Conservation (phyloP, 2,329 filamentous ascomycete genomes). For the Trichoderma pleuroti region DNA sequence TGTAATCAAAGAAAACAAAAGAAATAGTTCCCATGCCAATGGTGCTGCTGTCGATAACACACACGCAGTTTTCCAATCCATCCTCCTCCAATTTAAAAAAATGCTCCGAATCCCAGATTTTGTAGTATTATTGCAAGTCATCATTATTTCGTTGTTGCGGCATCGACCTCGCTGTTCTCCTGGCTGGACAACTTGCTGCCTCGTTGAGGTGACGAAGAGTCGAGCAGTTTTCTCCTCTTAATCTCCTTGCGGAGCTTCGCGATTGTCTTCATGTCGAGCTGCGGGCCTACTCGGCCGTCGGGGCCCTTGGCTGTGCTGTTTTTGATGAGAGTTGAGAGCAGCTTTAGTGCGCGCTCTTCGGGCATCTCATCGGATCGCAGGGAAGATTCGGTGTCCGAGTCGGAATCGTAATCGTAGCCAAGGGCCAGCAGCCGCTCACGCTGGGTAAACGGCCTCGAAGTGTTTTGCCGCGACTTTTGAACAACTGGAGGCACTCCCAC, state of each 20-base stretch:
- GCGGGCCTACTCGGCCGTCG: background rate
- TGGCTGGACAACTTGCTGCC: background rate
- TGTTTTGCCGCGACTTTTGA: background rate
- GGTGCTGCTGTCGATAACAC: background rate
- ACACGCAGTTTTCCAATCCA: background rate
- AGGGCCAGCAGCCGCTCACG: constrained; percentile 25
- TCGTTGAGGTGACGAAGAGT: background rate
- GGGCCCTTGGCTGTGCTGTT: background rate
- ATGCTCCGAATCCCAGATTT: background rate
- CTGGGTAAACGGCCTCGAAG: constrained; percentile 19
- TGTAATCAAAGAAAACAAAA: background rate
- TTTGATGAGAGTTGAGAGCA: background rate
- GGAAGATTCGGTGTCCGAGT: constrained; percentile 19
- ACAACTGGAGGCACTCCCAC: background rate
- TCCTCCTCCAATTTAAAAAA: background rate
- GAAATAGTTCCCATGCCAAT: background rate
- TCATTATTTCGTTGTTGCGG: background rate
- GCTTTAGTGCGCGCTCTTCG: constrained; percentile 7
- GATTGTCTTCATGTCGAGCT: constrained; percentile 12
- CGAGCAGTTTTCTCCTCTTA: background rate
- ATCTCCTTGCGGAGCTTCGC: constrained; percentile 18
- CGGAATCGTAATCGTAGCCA: constrained; percentile 28
- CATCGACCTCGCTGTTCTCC: background rate
- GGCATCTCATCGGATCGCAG: constrained; percentile 9
- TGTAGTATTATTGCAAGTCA: background rate